Percentiles rank a stretch among this genome's conserved stretches.
Conservation (phyloP, 768 basidiomycete genomes). For the Ephemerocybe angulata region DNA sequence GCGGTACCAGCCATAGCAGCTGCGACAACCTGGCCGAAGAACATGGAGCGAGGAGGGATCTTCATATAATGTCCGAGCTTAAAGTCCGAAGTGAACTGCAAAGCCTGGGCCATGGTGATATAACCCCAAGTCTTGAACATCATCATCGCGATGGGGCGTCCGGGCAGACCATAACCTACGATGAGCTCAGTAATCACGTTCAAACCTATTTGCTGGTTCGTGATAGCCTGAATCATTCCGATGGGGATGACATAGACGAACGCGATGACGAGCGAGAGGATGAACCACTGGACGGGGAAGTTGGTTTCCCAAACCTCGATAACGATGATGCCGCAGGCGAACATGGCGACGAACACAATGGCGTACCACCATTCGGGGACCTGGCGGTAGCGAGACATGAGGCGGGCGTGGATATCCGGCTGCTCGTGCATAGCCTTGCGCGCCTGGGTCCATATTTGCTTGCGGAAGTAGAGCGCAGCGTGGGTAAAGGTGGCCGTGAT, state of each 20-base stretch:
- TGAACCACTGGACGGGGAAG: constrained; percentile 66
- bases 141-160: constrained; percentile 79
- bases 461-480: constrained; percentile 68
- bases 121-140: constrained; percentile 84
- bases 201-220: constrained; percentile 73
- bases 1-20: constrained; percentile 66
- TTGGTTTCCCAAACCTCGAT: constrained; percentile 71
- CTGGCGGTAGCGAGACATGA: constrained; percentile 73
- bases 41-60: constrained; percentile 71
- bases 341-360: constrained; percentile 63
- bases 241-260: constrained; percentile 73
- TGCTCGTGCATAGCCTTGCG: constrained; percentile 73
- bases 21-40: constrained; percentile 64
- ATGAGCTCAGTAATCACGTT: constrained; percentile 79
- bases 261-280: constrained; percentile 61
- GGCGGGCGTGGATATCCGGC: constrained; percentile 78
- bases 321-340: constrained; percentile 62
- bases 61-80: constrained; percentile 82
- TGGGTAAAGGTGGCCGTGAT: constrained; percentile 76
- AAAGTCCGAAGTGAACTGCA: constrained; percentile 70
- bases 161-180: constrained; percentile 76
- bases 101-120: constrained; percentile 64
- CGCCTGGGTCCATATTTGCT: constrained; percentile 71
- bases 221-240: constrained; percentile 66
- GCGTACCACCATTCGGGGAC: constrained; percentile 87